Evolutionary conservation across 2,329 filamentous ascomycete genomes (phyloP), one percentile per base, ranked within the genome.

Genomic region (Sphaerulina vaccinii): DNA sequence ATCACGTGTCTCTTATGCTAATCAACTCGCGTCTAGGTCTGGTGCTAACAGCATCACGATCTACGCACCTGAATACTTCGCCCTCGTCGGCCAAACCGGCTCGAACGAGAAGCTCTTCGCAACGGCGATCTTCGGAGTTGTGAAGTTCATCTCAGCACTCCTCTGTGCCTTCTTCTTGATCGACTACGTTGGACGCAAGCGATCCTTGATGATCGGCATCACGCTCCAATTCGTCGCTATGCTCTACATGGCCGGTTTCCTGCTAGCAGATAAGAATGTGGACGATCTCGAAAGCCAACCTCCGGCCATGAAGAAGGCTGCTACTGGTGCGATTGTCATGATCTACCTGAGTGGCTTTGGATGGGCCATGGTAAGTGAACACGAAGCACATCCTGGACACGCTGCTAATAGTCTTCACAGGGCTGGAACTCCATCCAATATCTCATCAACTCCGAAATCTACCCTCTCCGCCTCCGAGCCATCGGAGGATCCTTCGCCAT

Each of bases 91-190:
- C 3, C 82, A 87, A 40, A 81, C 78, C 0, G 86, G 87, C 6
- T 78, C 78, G 38, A 79, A 84, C 38, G 84, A 89, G 68, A 82
- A 82, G 48, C 79, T 90, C 0, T 82, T 90, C 32, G 81, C 87
- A 11, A 90, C 86, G 0, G 86, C 82, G 3, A 81, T 92, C 44
- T 90, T 91, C 48, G 87, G 87, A 37, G 79, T 90, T 45, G 76
- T 90, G 61, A 91, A 91, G 65, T 80, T 91, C 49, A 66, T 81
- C 5, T 79, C 84, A 0, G 81, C 85, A 11, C 66, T 90, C 24
- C 59, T 81, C 33, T 91, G 87, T 66, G 87, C 87, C 0, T 76
- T 90, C 46, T 89, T 91, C 78, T 78, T 91, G 7, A 86, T 91
- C 57, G 88, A 91, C 61, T 83, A 86, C 48, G 84, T 91, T 58